Conservation (phyloP, 1,284 basidiomycete genomes). For the Pyrrhoderma noxium region DNA sequence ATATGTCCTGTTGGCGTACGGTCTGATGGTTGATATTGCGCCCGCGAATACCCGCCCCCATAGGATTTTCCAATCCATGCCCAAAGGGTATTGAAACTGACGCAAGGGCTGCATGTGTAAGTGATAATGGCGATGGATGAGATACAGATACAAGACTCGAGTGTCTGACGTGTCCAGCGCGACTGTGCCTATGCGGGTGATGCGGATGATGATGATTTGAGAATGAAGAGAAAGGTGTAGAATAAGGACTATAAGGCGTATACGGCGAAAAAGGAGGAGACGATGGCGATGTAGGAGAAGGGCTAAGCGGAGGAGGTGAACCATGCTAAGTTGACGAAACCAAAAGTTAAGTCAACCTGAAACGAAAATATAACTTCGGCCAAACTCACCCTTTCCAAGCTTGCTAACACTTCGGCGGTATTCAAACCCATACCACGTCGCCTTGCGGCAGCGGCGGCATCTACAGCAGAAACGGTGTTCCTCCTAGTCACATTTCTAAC, state of each 20-base stretch:
- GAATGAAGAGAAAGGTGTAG: too few species aligned
- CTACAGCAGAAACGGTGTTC: background rate
- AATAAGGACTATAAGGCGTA: too few species aligned
- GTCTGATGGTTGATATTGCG: too few species aligned
- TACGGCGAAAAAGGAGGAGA: background rate
- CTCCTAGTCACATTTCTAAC: background rate
- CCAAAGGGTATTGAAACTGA: too few species aligned
- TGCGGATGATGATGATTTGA: background rate
- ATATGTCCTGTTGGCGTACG: too few species aligned
- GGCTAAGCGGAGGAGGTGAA: background rate
- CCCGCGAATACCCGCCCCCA: too few species aligned
- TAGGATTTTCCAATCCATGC: too few species aligned
- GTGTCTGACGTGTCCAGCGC: background rate
- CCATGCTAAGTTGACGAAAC: conserved; percentile 2
- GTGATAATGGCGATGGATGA: background rate
- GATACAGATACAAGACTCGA: background rate
- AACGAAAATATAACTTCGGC: too few species aligned
- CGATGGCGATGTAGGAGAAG: background rate
- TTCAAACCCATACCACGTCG: too few species aligned
- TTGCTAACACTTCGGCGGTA: too few species aligned
- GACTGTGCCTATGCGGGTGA: conserved; percentile 1
- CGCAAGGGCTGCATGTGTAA: background rate
- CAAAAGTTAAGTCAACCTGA: too few species aligned
- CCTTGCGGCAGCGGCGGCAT: background rate
- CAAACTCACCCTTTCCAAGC: too few species aligned